Evolutionary conservation across 2,329 filamentous ascomycete genomes (phyloP).

Genomic region (Colletotrichum phormii): DNA sequence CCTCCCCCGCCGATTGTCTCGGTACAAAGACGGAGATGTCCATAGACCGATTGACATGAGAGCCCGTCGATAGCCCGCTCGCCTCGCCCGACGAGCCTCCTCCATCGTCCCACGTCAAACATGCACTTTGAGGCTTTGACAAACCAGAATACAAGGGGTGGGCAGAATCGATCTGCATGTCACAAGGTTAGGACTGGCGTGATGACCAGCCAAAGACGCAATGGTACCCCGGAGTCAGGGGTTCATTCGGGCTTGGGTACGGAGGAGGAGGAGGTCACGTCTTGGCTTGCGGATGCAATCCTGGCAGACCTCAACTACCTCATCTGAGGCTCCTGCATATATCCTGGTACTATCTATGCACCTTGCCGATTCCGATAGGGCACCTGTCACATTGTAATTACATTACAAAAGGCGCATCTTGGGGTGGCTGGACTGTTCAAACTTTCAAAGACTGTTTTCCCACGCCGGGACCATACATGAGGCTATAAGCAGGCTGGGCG

Average conservation of each 20-base stretch:
- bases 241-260: too few relatives aligned
- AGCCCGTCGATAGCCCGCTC: neutral
- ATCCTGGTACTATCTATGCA: neutral
- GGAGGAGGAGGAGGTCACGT: neutral
- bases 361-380: neutral
- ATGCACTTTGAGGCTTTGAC: neutral
- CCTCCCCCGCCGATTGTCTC: neutral
- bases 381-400: too few relatives aligned
- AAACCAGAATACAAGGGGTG: neutral
- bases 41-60: neutral
- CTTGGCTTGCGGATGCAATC: neutral
- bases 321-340: neutral
- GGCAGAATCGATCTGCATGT: neutral
- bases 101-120: neutral
- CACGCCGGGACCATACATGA: neutral
- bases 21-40: neutral
- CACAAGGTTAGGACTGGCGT: neutral
- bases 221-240: neutral
- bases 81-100: neutral
- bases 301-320: neutral
- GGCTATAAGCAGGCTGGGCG: neutral
- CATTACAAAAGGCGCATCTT: neutral
- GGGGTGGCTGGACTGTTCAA: neutral
- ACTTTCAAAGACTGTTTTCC: neutral
- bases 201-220: neutral